Evolutionary conservation across 305 asterid species (phyloP).

Genomic region (Rubia tinctorum): DNA sequence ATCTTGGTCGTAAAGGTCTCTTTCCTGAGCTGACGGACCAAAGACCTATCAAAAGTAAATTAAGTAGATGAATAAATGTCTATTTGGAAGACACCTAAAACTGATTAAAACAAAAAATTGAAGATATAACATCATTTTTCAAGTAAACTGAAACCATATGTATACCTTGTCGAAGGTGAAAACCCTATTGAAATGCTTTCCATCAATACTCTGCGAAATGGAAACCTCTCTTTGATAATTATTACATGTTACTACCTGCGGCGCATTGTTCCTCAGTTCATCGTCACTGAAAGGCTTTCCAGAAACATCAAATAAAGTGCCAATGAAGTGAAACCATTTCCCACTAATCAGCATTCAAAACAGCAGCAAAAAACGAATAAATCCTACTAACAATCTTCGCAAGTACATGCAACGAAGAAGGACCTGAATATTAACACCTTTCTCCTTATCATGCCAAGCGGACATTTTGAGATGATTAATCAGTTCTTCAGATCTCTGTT

Average conservation of each 20-base stretch:
- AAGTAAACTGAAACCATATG: neutral
- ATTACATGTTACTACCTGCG: constrained; percentile 86
- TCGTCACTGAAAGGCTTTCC: constrained; percentile 88
- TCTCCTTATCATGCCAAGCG: constrained; percentile 65
- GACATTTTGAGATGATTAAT: constrained; percentile 37
- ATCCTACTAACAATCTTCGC: neutral
- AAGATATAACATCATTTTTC: neutral
- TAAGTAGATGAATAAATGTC: neutral
- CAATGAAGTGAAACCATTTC: neutral
- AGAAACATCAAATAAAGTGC: constrained; percentile 1
- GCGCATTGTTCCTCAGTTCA: constrained; percentile 87
- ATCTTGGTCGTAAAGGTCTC: constrained; percentile 84
- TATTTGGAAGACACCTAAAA: neutral
- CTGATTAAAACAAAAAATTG: neutral
- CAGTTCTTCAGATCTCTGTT: constrained; percentile 14
- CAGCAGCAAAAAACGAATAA: neutral
- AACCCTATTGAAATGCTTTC: constrained; percentile 84
- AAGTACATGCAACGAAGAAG: constrained; percentile 91
- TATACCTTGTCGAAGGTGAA: constrained; percentile 89
- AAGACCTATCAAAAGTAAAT: constrained; percentile 49
- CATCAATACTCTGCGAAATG: constrained; percentile 85
- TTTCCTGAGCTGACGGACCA: constrained; percentile 87
- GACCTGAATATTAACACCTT: constrained; percentile 87
- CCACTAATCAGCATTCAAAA: neutral
- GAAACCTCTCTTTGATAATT: constrained; percentile 84